Evolutionary conservation across 2,329 filamentous ascomycete genomes (phyloP).

Genomic region (Aplosporella prunicola): DNA sequence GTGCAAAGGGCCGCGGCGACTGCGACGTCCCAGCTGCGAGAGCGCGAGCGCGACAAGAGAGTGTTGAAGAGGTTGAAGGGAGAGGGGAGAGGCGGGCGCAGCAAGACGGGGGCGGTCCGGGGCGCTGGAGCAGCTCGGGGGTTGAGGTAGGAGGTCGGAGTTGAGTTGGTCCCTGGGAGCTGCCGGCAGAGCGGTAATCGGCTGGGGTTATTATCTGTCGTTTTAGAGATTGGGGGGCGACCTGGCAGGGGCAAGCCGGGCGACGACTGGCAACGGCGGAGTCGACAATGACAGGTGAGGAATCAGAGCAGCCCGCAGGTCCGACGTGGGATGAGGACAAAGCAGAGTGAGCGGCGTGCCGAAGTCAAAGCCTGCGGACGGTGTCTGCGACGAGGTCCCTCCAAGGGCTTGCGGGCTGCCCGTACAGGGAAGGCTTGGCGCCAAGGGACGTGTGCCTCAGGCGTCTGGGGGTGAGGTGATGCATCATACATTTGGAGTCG

Average conservation of each 20-base stretch:
- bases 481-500: no score
- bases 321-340: no score
- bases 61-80: conserved; percentile 4
- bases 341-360: no score
- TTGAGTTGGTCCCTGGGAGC: neutral
- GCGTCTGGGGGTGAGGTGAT: no score
- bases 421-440: no score
- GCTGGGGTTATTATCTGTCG: conserved; percentile 9
- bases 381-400: no score
- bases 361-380: no score
- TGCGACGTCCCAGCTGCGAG: conserved; percentile 7
- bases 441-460: no score
- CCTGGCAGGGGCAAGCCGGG: conserved; percentile 5
- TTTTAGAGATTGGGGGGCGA: conserved; percentile 3
- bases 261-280: conserved; percentile 3
- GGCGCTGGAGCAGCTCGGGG: neutral
- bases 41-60: conserved; percentile 1
- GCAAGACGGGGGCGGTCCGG: conserved; percentile 1
- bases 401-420: no score
- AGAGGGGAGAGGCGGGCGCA: conserved; percentile 3
- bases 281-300: neutral
- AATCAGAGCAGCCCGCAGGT: no score
- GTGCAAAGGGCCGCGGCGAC: conserved; percentile 5
- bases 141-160: neutral
- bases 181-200: neutral